Evolutionary conservation across 2,329 filamentous ascomycete species (phyloP), one percentile per base, ranked within the genome.

Genomic region (Ascochyta koolunga): DNA sequence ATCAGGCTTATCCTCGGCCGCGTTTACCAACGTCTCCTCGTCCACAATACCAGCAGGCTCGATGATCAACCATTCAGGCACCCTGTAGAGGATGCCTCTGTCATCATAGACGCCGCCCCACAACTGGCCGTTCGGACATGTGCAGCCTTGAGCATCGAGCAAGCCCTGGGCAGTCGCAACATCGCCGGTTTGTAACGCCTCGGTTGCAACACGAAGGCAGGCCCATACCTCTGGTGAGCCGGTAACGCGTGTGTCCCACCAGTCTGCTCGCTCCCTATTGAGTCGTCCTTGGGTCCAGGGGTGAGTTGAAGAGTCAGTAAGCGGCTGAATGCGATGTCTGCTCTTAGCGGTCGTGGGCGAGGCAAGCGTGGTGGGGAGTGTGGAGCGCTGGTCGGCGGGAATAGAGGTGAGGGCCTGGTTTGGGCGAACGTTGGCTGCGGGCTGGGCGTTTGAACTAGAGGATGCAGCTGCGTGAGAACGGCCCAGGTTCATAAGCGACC

Each of bases 171-270:
- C 93, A 40, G 77, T 74, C 29, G 68, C 70, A 32, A 80, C 61
- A 25, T 78, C 70, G 0, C 77, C 80, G 0, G 69, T 64, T 77
- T 88, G 88, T 57, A 96, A 72, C 6, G 90, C 78, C 56, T 89
- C 83, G 16, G 91, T 80, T 0, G 87, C 89, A 1, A 86, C 79
- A 39, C 83, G 82, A 13, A 97, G 74, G 0, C 90, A 88, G 63
- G 85, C 85, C 93, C 93, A 98, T 22, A 95, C 83, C 73, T 96
- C 90, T 4, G 82, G 68, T 4, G 86, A 82, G 2, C 91, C 91
- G 0, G 89, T 89, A 15, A 96, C 90, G 40, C 91, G 81, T 1
- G 93, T 97, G 57, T 97, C 92, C 75, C 96, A 98, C 80, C 96
- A 97, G 58, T 91, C 91, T 42, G 77, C 78, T 42, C 93, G 84